Base-by-base conservation (phyloP, 2,329 filamentous ascomycete genomes). In the Colletotrichum zoysiae region DNA sequence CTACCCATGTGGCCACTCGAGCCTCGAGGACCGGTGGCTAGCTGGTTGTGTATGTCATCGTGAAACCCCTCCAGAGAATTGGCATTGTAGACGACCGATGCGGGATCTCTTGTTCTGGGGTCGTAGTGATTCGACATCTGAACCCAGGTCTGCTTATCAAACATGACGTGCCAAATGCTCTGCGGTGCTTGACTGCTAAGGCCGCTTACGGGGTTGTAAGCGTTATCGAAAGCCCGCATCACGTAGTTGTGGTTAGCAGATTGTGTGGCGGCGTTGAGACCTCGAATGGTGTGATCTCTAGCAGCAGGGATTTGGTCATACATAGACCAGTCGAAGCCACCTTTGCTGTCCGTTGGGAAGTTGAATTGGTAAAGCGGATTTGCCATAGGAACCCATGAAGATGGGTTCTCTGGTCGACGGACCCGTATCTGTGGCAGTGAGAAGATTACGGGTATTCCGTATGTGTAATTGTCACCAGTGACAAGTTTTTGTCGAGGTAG, bases 121-220 rank as follows among this genome's bases (percentile, higher is more conserved):
- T 57, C 61, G 4, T 12, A 64, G 48, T 64, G 48, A 20, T 64
- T 64, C 20, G 61, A 64, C 61, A 64, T 64, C 61, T 64, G 42
- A 23, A 55, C 16, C 61, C 46, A 64, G 8, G 42, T 55, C 61
- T 53, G 42, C 20, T 26, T 50, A 20, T 56, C 61, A 30, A 67
- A 67, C 65, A 67, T 67, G 20, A 67, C 56, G 20, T 46, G 65
- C 53, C 55, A 67, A 14, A 67, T 50, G 33, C 46, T 30, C 7
- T 44, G 20, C 12, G 53, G 53, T 7, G 53, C 26, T 26, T 60
- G 55, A 5, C 51, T 59, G 12, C 57, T 50, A 16, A 67, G 65
- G 20, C 65, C 65, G 30, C 42, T 67, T 18, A 18, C 26, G 26
- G 65, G 65, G 57, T 67, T 67, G 44, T 67, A 67, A 6, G 26